Percentiles rank a stretch among this genome's conserved stretches.
Conservation (phyloP, 83 land plant species). For the Picea engelmannii region DNA sequence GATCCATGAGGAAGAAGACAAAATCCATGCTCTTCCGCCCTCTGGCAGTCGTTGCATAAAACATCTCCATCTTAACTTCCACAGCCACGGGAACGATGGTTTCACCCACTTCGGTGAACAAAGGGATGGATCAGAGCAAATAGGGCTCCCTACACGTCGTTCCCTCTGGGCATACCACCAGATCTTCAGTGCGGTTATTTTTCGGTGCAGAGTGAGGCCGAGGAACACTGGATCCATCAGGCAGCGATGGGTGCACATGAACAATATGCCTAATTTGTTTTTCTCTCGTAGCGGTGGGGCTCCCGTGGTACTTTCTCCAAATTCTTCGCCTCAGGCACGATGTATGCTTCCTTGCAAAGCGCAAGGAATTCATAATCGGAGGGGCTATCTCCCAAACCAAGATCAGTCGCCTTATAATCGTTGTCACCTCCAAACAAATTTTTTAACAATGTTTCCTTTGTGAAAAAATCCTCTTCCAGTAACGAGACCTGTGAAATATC, state of each 20-base stretch:
- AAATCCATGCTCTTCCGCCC: too few relatives aligned
- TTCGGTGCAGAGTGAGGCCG: slow-evolving; percentile 75
- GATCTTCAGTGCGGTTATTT: slow-evolving; percentile 69
- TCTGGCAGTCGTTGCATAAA: too few relatives aligned
- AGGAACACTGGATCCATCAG: too few relatives aligned
- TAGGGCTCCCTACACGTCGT: too few relatives aligned
- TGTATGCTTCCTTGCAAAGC: slow-evolving; percentile 45
- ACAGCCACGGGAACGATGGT: slow-evolving; percentile 56
- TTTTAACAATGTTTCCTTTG: slow-evolving; percentile 15
- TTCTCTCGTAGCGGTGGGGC: slow-evolving; percentile 38
- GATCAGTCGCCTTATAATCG: slow-evolving; percentile 20
- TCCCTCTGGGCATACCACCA: too few relatives aligned
- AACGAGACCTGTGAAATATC: slow-evolving; percentile 12
- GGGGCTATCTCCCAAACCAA: slow-evolving; percentile 36
- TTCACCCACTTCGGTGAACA: slow-evolving; percentile 54
- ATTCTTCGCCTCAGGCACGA: slow-evolving; percentile 20
- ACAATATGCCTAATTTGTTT: too few relatives aligned
- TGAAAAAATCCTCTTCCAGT: slow-evolving; percentile 17
- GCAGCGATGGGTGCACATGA: too few relatives aligned
- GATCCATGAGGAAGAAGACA: too few relatives aligned
- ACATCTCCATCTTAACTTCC: neutral
- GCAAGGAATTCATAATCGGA: slow-evolving; percentile 42
- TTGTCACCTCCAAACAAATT: slow-evolving; percentile 4
- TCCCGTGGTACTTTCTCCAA: slow-evolving; percentile 34
- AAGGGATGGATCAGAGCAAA: slow-evolving; percentile 54